phyloP scores from a whole-genome alignment of 495 filamentous ascomycete species.

The Sordaria brevicollis region DNA sequence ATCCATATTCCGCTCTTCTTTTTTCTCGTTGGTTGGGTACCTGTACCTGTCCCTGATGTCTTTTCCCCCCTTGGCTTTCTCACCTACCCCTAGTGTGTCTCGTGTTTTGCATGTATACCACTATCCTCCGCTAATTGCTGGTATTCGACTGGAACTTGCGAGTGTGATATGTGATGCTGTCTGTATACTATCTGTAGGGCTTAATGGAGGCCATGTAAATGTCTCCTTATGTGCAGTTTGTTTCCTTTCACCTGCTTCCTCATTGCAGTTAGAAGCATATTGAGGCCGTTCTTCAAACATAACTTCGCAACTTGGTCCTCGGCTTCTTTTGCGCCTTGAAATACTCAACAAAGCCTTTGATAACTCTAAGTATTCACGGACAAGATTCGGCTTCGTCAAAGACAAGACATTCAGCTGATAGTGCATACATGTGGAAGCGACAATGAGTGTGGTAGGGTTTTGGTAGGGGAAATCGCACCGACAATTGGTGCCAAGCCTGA shows the following conservation, averaged over 20 bases:
- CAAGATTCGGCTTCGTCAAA: not conserved
- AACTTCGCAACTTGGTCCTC: not conserved
- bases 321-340: no score
- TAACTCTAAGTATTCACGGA: no score
- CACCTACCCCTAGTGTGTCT: not conserved
- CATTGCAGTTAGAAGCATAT: not conserved
- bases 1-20: constrained; percentile 11
- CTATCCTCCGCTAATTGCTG: not conserved
- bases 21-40: not conserved
- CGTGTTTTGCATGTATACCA: not conserved
- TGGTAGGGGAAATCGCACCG: not conserved
- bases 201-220: not conserved
- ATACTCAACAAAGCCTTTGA: no score
- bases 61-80: not conserved
- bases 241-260: not conserved
- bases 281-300: not conserved
- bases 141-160: not conserved
- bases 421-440: not conserved
- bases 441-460: not conserved
- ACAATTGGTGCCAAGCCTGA: not conserved
- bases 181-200: not conserved
- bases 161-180: not conserved
- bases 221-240: not conserved
- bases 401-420: not conserved
- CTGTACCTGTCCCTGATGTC: not conserved